Evolutionary conservation across 306 rosid genomes (phyloP), one percentile per base, ranked within the genome.

Genomic region (Gastrolobium villosum): DNA sequence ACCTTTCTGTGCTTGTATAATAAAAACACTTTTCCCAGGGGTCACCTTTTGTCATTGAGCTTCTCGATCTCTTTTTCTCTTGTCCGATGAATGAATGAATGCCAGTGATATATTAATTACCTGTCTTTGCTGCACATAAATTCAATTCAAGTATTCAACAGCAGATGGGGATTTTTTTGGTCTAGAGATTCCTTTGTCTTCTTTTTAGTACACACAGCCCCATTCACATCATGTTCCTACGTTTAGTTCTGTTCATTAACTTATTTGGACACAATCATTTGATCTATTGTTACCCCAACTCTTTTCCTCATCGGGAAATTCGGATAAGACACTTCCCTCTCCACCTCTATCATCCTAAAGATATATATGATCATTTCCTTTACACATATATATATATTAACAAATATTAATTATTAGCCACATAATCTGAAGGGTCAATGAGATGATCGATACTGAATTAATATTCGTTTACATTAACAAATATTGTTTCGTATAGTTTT

Each of bases 1-100:
- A 83, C 83, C 87, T 89, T 86, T 74, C 97, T 84, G 2, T 89
- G 65, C 84, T 90, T 1, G 90, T 88, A 80, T 89, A 90, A 84
- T 49, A 90, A 77, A 53, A 37, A 81, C 46, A 46, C 80, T 84
- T 84, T 85, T 71, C 82, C 85, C 83, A 26, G 71, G 63, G 14
- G 37, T 35, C 82, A 30, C 75, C 73, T 80, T 81, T 78, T 81
- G 45, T 73, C 74, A 83, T 71, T 65, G 45, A 81, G 52, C 20
- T 15, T 10, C 70, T 14, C 50, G 5, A 14, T 53, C 72, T 46
- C 79, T 50, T 49, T 75, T 74, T 81, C 84, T 81, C 54, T 37
- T 70, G 86, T 82, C 70, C 72, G 34, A 83, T 83, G 86, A 83
- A 70, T 77, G 37, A 26, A 83, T 83, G 86, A 83, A 70, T 77